phyloP scores from a whole-genome alignment of 805 yeast genomes.

The Clavispora vitiphila region DNA sequence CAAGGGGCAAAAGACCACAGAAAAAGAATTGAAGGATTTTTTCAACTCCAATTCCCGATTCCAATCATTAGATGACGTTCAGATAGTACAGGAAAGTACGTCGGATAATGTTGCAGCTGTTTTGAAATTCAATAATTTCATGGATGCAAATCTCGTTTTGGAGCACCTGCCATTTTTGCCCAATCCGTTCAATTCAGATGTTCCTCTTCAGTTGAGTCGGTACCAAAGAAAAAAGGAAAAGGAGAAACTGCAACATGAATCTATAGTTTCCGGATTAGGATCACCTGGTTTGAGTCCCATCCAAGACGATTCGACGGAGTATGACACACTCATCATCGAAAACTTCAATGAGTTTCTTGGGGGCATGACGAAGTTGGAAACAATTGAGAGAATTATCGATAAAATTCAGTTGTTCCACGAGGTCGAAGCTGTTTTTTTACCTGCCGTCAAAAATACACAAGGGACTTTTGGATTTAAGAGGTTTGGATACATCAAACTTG shows the following conservation, averaged over 20 bases:
- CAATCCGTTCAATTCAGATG: conserved; percentile 20
- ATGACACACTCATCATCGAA: conserved; percentile 28
- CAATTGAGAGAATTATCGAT: conserved; percentile 29
- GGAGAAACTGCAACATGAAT: neutral
- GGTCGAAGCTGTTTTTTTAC: conserved; percentile 50
- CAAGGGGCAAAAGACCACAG: conserved; percentile 17
- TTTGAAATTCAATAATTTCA: conserved; percentile 27
- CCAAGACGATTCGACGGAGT: conserved; percentile 10
- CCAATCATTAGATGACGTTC: conserved; percentile 17
- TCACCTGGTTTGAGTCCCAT: neutral
- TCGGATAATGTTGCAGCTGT: conserved; percentile 15
- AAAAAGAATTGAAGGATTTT: conserved; percentile 25
- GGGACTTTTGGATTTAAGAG: conserved; percentile 30
- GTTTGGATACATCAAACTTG: conserved; percentile 48
- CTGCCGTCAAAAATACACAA: conserved; percentile 32
- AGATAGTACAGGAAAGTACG: neutral
- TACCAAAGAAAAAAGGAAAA: conserved; percentile 60
- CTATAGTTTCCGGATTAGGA: neutral
- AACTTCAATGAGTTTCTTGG: conserved; percentile 53
- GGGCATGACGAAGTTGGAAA: conserved; percentile 16
- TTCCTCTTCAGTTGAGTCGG: conserved; percentile 49
- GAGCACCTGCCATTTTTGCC: conserved; percentile 12
- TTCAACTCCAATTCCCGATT: conserved; percentile 17
- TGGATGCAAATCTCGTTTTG: conserved; percentile 29
- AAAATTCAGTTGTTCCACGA: conserved; percentile 44